Evolutionary conservation across 805 yeast species (phyloP), one percentile per base, ranked within the genome.

Genomic region (Wickerhamomyces chambardii): DNA sequence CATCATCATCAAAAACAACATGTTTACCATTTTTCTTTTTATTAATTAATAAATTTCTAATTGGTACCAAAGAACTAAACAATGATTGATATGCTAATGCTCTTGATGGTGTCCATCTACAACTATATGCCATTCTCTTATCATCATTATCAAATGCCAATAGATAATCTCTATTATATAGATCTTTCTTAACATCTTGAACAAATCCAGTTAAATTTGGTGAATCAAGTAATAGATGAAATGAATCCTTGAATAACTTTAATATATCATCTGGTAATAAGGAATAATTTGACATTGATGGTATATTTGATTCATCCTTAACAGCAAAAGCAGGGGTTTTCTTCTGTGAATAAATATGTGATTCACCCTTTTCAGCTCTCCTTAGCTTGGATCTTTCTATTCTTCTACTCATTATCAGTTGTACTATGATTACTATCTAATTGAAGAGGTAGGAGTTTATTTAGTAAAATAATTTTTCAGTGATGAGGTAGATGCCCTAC

Each of bases 91-190:
- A 86, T 1, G 85, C 77, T 31, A 84, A 61, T 0, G 95, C 78
- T 37, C 95, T 62, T 0, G 92, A 74, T 0, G 95, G 89, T 0
- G 92, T 70, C 96, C 96, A 86, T 45, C 96, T 62, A 16, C 79
- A 72, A 15, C 78, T 83, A 48, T 86, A 86, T 0, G 94, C 95
- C 42, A 69, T 70, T 35, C 94, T 64, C 44, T 81, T 78, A 31
- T 63, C 68, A 34, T 70, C 77, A 34, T 61, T 58, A 36, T 72
- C 72, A 53, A 87, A 86, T 1, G 95, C 95, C 10, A 63, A 59
- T 5, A 66, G 37, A 51, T 84, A 86, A 40, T 85, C 77, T 45
- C 95, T 60, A 34, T 84, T 72, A 53, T 62, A 86, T 15, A 86
- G 61, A 38, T 75, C 73, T 2, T 76, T 67, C 48, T 86, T 86